Base-by-base conservation (phyloP, 495 filamentous ascomycete species). In the Penicillium tannophilum region DNA sequence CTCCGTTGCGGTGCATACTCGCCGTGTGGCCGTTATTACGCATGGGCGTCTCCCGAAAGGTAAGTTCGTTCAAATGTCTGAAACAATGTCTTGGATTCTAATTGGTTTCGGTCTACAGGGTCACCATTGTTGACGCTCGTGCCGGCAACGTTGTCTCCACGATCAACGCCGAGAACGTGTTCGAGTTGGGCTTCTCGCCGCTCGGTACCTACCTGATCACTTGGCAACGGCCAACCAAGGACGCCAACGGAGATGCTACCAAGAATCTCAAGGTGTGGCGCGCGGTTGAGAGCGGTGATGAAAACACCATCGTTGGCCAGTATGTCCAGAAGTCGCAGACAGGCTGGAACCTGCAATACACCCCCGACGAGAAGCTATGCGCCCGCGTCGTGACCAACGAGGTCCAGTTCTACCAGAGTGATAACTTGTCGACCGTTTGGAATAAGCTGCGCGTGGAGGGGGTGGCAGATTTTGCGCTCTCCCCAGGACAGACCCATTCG, bases 241-340 rank as follows among this genome's bases (percentile, higher is more conserved):
- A 98, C 66, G 93, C 91, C 72, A 86, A 90, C 56, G 95, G 95
- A 41, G 89, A 96, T 70, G 90, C 95, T 20, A 84, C 84, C 48
- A 97, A 96, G 84, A 98, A 98, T 71, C 79, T 98, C 58, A 98
- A 97, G 80, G 87, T 98, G 63, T 98, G 95, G 95, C 84, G 85
- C 67, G 90, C 89, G 35, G 71, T 89, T 52, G 88, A 75, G 50
- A 75, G 68, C 46, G 75, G 67, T 55, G 75, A 76, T 36, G 87
- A 91, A 64, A 86, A 89, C 64, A 75, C 84, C 66, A 83, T 91
- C n/a, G 83, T 96, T 35, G 92, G 92, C 58, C 79, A 83, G 61
- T 98, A 92, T 68, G 94, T 98, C 63, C 93, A 98, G 74, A 97
- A 97, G 77, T 89, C 85, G 54, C 90, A 93, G 78, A 92, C 90